phyloP scores from a whole-genome alignment of 768 basidiomycete genomes.

The Boletus vinaceobasis region DNA sequence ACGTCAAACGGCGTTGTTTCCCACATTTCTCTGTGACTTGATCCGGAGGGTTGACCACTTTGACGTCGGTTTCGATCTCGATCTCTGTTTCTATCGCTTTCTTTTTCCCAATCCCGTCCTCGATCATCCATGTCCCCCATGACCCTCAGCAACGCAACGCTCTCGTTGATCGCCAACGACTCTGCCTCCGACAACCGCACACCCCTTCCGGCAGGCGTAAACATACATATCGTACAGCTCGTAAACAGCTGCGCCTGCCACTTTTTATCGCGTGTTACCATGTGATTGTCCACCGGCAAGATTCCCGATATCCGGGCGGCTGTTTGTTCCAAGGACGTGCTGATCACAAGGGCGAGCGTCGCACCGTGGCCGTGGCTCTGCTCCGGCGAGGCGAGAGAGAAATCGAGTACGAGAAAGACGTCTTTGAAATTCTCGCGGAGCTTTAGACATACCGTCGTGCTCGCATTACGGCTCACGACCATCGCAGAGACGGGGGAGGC shows the following conservation, averaged over 20 bases:
- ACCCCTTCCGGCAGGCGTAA: conserved; percentile 35
- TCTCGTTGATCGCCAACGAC: conserved; percentile 41
- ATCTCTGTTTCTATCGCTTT: background rate
- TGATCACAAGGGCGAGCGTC: conserved; percentile 53
- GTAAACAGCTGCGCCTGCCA: conserved; percentile 64
- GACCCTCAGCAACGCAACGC: conserved; percentile 42
- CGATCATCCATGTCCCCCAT: conserved; percentile 38
- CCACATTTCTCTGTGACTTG: conserved; percentile 1
- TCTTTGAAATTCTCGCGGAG: conserved; percentile 24
- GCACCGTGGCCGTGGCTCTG: conserved; percentile 30
- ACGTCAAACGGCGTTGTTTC: background rate
- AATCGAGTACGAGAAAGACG: conserved; percentile 61
- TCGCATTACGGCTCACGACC: conserved; percentile 59
- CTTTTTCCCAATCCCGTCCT: conserved; percentile 14
- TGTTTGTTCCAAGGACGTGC: conserved; percentile 41
- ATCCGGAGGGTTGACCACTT: background rate
- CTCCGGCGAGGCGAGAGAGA: conserved; percentile 43
- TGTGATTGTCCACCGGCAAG: conserved; percentile 42
- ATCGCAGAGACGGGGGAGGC: conserved; percentile 28
- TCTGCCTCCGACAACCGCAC: conserved; percentile 17
- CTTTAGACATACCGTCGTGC: conserved; percentile 52
- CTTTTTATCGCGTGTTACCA: conserved; percentile 43
- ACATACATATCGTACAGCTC: conserved; percentile 56
- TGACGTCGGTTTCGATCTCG: background rate
- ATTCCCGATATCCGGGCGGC: conserved; percentile 46